Evolutionary conservation across 306 rosid genomes (phyloP).

Genomic region (Begonia fuchsioides): DNA sequence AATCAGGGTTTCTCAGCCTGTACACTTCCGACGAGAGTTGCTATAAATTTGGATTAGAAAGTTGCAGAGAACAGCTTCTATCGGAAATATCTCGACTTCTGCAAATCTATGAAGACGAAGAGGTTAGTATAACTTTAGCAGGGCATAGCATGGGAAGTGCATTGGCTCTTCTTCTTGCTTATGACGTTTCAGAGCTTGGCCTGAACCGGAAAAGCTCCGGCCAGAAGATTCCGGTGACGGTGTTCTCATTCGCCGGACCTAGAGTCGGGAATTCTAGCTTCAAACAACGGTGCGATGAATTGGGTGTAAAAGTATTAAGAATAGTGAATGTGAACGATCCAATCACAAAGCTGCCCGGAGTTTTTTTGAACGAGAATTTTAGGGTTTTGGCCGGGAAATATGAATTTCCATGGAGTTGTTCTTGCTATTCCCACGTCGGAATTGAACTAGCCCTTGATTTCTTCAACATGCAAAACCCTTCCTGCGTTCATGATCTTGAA

Average conservation of each 20-base stretch:
- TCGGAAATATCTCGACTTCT: constrained; percentile 36
- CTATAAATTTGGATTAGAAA: constrained; percentile 33
- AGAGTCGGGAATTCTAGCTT: constrained; percentile 57
- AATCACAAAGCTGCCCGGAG: constrained; percentile 55
- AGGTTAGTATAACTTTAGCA: constrained; percentile 41
- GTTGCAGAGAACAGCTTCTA: constrained; percentile 54
- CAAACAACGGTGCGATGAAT: constrained; percentile 51
- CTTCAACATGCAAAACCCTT: constrained; percentile 74
- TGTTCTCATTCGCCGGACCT: constrained; percentile 46
- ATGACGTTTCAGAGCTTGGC: constrained; percentile 45
- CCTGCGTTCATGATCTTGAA: constrained; percentile 84
- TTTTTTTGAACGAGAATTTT: constrained; percentile 46
- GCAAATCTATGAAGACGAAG: constrained; percentile 30
- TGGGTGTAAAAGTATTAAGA: constrained; percentile 47
- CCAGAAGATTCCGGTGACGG: constrained; percentile 26
- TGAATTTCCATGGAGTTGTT: constrained; percentile 61
- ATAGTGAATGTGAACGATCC: constrained; percentile 40
- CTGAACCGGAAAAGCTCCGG: constrained; percentile 10
- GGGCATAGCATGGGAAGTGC: constrained; percentile 71
- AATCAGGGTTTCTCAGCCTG: constrained; percentile 47
- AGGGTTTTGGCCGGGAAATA: constrained; percentile 30
- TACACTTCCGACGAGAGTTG: constrained; percentile 43
- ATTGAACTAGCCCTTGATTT: constrained; percentile 40
- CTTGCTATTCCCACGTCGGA: constrained; percentile 67
- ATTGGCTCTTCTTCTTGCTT: constrained; percentile 35